Evolutionary conservation across 495 filamentous ascomycete genomes (phyloP), one percentile per base, ranked within the genome.

Genomic region (Gamarada debralockiae): DNA sequence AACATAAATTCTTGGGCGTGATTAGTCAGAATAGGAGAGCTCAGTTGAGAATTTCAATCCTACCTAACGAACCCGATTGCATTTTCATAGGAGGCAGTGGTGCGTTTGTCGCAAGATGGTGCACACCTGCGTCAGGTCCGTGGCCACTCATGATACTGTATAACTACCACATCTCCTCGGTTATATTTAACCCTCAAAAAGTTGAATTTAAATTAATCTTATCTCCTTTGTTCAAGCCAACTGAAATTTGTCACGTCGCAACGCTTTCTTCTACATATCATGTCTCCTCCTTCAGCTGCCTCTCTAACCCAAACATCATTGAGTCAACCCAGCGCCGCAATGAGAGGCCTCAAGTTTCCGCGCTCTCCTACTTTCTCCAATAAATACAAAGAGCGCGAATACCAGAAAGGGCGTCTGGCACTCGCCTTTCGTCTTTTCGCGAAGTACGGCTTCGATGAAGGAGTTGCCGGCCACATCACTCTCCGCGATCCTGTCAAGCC

Each of bases 401-500:
- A 81, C 52, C 71, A 83, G 22, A 86, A 86, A 64, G 78, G 79
- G 38, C 72, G 80, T 7, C 72, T 87, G 9, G 82, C 81, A 9
- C 77, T 79, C 2, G 83, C 83, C n/a, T 85, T 84, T 57, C 69
- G 83, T 15, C 80, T 87, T 46, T 85, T 87, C 41, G 83, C 79
- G 18, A 82, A 84, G 60, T 73, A 77, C 49, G 80, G 81, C 20
- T 85, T 79, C 53, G 80, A 83, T 22, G 57, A 60, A 49, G 72
- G 73, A 17, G 75, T 79, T 6, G 78, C 78, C 7, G 78, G 78
- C 0, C 78, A 82, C 53, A 80, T 82, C 51, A 81, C 78, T 23
- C 54, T 82, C 29, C 69, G 78, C 3, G 85, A 87, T 60, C 85
- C 85, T 15, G 75, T 88, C 5, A 78, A 86, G 23, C 78, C 82